These are phyloP conservation scores for Cucurbita argyrosperma DNA, from an alignment of 306 rosid genomes.

Conservation along the genomic window DNA sequence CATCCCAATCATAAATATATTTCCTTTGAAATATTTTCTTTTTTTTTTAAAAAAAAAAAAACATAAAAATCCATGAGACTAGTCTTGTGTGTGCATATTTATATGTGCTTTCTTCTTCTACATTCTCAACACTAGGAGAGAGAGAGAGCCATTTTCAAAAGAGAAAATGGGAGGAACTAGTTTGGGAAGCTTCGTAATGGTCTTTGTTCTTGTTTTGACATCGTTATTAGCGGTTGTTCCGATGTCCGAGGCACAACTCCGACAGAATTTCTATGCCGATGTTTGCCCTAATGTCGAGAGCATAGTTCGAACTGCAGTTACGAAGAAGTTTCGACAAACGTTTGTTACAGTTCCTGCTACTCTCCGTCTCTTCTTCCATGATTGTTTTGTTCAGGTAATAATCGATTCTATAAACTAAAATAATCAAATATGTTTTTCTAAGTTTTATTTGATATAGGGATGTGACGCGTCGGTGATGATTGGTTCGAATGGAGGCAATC, in stretches of 20 bases:
- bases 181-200: background rate
- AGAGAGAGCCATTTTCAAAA: background rate
- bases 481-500: slow-evolving; percentile 22
- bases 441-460: slow-evolving; percentile 18
- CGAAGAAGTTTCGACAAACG: slow-evolving; percentile 53
- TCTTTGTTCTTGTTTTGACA: background rate
- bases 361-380: slow-evolving; percentile 86
- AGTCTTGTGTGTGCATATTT: background rate
- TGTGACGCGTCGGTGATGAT: slow-evolving; percentile 53
- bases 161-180: background rate
- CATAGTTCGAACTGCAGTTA: slow-evolving; percentile 47
- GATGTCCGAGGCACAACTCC: slow-evolving; percentile 36
- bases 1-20: background rate
- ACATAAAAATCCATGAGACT: background rate
- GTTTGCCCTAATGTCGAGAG: slow-evolving; percentile 63
- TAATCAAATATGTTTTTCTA: too few species aligned
- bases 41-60: background rate
- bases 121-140: background rate
- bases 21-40: background rate
- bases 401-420: too few species aligned
- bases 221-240: slow-evolving; percentile 15
- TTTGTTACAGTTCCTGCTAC: slow-evolving; percentile 79
- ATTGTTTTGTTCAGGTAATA: slow-evolving; percentile 57
- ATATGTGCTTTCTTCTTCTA: background rate
- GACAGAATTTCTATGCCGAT: slow-evolving; percentile 39